Evolutionary conservation across 306 rosid species (phyloP).

Genomic region (Cicer yamashitae): DNA sequence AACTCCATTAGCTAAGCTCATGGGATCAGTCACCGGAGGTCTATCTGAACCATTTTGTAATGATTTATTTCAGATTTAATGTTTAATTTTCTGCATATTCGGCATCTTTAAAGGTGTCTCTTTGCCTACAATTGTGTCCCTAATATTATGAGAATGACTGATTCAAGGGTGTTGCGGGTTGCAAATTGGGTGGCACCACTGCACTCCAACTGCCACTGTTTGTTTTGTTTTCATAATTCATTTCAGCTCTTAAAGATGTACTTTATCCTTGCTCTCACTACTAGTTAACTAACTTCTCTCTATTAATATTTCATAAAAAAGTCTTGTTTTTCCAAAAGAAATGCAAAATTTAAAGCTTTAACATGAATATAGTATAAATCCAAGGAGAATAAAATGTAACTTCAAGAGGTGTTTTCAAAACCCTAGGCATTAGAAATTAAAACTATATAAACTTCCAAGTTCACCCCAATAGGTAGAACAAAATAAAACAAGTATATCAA

Average conservation of each 20-base stretch:
- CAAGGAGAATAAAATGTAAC: slow-evolving; percentile 7
- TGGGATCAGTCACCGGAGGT: slow-evolving; percentile 14
- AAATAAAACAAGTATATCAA: slow-evolving; percentile 48
- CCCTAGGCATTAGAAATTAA: slow-evolving; percentile 23
- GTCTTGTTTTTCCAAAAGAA: not conserved
- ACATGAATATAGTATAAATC: slow-evolving; percentile 36
- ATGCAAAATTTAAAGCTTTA: slow-evolving; percentile 19
- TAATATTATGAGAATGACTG: not conserved
- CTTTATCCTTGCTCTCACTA: not conserved
- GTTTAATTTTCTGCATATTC: slow-evolving; percentile 11
- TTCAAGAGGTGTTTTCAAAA: slow-evolving; percentile 6
- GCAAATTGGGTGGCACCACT: not conserved
- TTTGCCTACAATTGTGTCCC: slow-evolving; percentile 11
- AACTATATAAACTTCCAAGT: slow-evolving; percentile 30
- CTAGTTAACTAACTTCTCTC: slow-evolving; percentile 4
- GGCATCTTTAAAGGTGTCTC: slow-evolving; percentile 24
- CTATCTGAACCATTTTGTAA: not conserved
- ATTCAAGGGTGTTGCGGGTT: not conserved
- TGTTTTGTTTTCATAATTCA: slow-evolving; percentile 16
- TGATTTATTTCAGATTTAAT: slow-evolving; percentile 7
- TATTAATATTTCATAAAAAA: not conserved
- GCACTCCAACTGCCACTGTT: slow-evolving; percentile 15
- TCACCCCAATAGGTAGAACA: slow-evolving; percentile 16
- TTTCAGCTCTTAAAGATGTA: slow-evolving; percentile 25
- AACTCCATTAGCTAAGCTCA: slow-evolving; percentile 15